Percentiles rank a stretch among this genome's conserved stretches.
Conservation (phyloP, 345 rosid genomes). For the Noccaea caerulescens region DNA sequence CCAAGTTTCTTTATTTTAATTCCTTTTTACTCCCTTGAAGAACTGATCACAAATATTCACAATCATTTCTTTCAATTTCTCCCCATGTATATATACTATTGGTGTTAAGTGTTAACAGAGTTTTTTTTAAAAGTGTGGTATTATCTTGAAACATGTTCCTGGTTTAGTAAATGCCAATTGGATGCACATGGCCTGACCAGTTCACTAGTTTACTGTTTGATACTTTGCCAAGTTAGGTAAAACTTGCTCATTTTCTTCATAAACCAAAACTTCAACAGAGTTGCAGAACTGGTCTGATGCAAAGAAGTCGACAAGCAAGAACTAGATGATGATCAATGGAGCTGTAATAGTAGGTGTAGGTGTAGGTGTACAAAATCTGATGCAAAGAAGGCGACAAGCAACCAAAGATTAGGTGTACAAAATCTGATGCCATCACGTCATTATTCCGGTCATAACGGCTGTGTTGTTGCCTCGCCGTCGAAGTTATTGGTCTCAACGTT, state of each 20-base stretch:
- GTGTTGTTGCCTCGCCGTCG: slow-evolving; percentile 65
- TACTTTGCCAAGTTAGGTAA: too few relatives aligned
- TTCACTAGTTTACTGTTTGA: slow-evolving; percentile 39
- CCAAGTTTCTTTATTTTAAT: too few relatives aligned
- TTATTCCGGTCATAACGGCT: slow-evolving; percentile 55
- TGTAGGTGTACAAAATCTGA: not conserved
- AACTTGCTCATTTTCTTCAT: too few relatives aligned
- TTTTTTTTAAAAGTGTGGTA: slow-evolving; percentile 45
- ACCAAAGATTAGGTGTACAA: slow-evolving; percentile 12
- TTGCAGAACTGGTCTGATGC: too few relatives aligned
- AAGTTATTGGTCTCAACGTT: slow-evolving; percentile 62
- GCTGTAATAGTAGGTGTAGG: not conserved
- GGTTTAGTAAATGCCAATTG: slow-evolving; percentile 65
- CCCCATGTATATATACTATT: too few relatives aligned
- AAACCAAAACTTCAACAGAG: too few relatives aligned
- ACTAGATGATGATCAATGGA: not conserved
- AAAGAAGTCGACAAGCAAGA: too few relatives aligned
- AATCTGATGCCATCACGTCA: slow-evolving; percentile 26
- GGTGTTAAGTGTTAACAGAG: too few relatives aligned
- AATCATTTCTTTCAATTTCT: too few relatives aligned
- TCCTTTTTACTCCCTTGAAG: too few relatives aligned
- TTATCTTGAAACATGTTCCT: slow-evolving; percentile 70
- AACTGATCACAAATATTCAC: too few relatives aligned
- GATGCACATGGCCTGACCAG: slow-evolving; percentile 61
- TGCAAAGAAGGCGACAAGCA: not conserved